Evolutionary conservation across 352 stramenopile species (phyloP), one percentile per base, ranked within the genome.

Genomic region (Salisapilia sapeloensis): DNA sequence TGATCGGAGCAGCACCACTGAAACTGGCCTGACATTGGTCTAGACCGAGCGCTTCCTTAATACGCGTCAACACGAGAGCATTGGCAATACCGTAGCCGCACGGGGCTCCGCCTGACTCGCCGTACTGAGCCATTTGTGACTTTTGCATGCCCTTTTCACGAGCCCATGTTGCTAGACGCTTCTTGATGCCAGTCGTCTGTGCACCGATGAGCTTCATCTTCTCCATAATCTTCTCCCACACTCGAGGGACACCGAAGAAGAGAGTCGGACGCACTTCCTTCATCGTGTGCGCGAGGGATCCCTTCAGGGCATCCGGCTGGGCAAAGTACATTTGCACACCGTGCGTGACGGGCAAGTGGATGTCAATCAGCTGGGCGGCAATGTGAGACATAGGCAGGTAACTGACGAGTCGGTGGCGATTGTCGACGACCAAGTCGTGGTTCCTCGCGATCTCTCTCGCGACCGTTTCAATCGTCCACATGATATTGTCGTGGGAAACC

Each of bases 401-500:
- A 43, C 63, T 87, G 21, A 95, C 63, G 10, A 91, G 47, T 17
- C 74, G 65, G 38, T 93, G 60, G 4, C 40, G 40, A 44, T 76
- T 79, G 49, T 50, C 35, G 38, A 89, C 63, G 15, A 72, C 14
- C 28, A 70, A 28, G 32, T 56, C 54, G 33, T 71, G 70, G 39
- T 71, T 62, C 24, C 46, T 50, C 39, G 78, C 59, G 26, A 86
- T 52, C 56, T 77, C 71, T 20, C 33, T 43, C 2, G 77, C 36
- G 37, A 90, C 64, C 29, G 53, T 67, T 24, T 50, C 35, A 31
- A 83, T 72, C 14, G 72, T 92, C 75, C 72, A 93, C 4, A 70
- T 70, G 9, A 96, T 56, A 51, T 96, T 96, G 56, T 96, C 86
- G 61, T 97, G 82, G 29, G 76, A 94, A 40, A 97, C 86, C 89